Evolutionary conservation across 2,329 filamentous ascomycete species (phyloP), one percentile per base, ranked within the genome.

Genomic region (Diplodia intermedia): DNA sequence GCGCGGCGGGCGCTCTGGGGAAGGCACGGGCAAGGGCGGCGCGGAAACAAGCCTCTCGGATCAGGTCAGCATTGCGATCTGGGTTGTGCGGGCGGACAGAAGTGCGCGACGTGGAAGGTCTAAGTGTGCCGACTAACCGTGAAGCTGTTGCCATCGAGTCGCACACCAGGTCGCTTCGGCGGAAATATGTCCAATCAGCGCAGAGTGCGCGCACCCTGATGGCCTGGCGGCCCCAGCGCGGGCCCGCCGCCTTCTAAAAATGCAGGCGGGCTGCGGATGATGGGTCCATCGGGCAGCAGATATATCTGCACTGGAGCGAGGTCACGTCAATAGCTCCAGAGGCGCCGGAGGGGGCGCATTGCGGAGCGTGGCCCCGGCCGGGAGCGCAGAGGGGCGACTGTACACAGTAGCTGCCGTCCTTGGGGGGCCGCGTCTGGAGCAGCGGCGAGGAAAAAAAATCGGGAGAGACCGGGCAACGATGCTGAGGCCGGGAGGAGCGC

Each of bases 211-310:
- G n/a, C 60, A 63, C 43, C 43, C 29, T 38, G 43, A 36, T n/a
- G 36, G 23, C 36, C 56, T 47, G 23, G 26, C 20, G 43, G 57
- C 57, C 60, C 26, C 20, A 12, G 60, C 60, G 47, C 60, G 60
- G 60, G 60, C 60, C 60, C 60, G 60, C 60, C 14, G 60, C 60
- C 47, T 36, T 63, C 60, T 63, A 63, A 63, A 63, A 63, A 63
- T 63, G 60, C 60, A 52, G 60, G 23, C 60, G 60, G 57, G 60
- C 60, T 15, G 60, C 60, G 60, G 40, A 38, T 9, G 60, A 63
- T 63, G 60, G 60, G 60, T 36, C 60, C 60, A 36, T 63, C 47
- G 60, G 60, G 60, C 47, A 63, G 43, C 60, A 63, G 60, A 63
- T 63, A 63, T 63, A 63, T 52, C 29, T 52, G 52, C 23, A 29